These are phyloP conservation scores for Termitomyces sp. DNA, from an alignment of 768 basidiomycete species.

Conservation along the genomic window DNA sequence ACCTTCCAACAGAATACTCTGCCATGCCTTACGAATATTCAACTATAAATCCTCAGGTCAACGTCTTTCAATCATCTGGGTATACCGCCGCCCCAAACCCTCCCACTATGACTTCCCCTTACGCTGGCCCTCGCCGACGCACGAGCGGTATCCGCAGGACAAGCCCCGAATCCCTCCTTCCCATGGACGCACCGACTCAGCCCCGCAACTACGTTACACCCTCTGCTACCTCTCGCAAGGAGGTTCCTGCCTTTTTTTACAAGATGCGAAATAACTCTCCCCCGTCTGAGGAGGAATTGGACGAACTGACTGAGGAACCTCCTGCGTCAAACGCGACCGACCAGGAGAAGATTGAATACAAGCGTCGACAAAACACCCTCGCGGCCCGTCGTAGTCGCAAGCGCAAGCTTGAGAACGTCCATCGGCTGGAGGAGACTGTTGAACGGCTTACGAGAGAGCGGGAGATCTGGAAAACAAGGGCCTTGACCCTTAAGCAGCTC, in stretches of 20 bases:
- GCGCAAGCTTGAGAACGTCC: conserved; percentile 67
- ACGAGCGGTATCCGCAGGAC: conserved; percentile 10
- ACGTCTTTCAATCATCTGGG: conserved; percentile 10
- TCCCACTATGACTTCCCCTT: conserved; percentile 5
- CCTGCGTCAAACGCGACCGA: conserved; percentile 36
- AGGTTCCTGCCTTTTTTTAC: conserved; percentile 65
- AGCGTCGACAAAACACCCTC: conserved; percentile 79
- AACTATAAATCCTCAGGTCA: conserved; percentile 7
- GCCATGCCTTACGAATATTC: conserved; percentile 17
- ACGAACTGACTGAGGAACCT: conserved; percentile 37
- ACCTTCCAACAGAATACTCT: conserved; percentile 12
- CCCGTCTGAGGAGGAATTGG: conserved; percentile 49
- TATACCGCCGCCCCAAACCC: conserved; percentile 6
- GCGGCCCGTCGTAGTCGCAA: conserved; percentile 77
- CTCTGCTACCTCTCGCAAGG: conserved; percentile 74
- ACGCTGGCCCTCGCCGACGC: conserved; percentile 12
- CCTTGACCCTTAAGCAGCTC: conserved; percentile 43
- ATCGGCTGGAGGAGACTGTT: conserved; percentile 53
- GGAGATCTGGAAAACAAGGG: conserved; percentile 58
- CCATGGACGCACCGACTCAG: conserved; percentile 77
- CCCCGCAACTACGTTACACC: conserved; percentile 65
- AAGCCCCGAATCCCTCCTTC: conserved; percentile 57
- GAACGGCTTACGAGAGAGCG: conserved; percentile 49
- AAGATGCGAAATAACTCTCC: conserved; percentile 40
- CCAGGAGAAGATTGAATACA: conserved; percentile 67